A percentile compares a stretch with the other conserved stretches of the same genome.
phyloP scores from a whole-genome alignment of 768 basidiomycete genomes.

The Leucocoprinus sp. region DNA sequence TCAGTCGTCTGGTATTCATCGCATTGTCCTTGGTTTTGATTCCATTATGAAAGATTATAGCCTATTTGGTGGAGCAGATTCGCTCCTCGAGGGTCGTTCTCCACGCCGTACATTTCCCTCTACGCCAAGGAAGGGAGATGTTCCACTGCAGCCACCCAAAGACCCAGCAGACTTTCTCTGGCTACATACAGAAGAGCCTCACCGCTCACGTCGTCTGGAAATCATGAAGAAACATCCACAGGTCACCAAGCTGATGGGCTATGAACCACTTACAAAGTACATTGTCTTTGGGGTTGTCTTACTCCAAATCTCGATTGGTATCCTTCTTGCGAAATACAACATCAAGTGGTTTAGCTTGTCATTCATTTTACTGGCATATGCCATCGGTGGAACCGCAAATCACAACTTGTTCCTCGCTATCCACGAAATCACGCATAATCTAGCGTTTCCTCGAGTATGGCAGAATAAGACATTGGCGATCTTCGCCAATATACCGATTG shows the following conservation, averaged over 20 bases:
- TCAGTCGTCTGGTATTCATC: background rate
- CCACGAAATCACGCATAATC: constrained; percentile 97
- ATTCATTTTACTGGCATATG: constrained; percentile 76
- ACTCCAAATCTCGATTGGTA: constrained; percentile 62
- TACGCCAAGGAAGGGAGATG: background rate
- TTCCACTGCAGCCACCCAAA: constrained; percentile 32
- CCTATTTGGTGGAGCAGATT: constrained; percentile 78
- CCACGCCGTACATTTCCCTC: constrained; percentile 6
- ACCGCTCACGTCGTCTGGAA: constrained; percentile 75
- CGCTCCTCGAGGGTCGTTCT: constrained; percentile 43
- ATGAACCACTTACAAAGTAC: constrained; percentile 88
- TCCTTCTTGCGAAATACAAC: constrained; percentile 13
- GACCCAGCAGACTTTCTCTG: constrained; percentile 88
- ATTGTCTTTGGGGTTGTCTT: constrained; percentile 76
- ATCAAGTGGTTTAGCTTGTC: constrained; percentile 28
- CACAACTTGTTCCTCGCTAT: constrained; percentile 98
- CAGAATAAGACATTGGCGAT: constrained; percentile 87
- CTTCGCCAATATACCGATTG: constrained; percentile 89
- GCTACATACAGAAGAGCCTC: constrained; percentile 98
- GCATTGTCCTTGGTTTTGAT: background rate
- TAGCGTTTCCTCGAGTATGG: constrained; percentile 77
- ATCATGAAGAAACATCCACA: constrained; percentile 95
- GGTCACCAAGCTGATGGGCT: constrained; percentile 95
- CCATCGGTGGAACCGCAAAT: constrained; percentile 89
- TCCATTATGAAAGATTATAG: constrained; percentile 52